A percentile compares a stretch with the other conserved stretches of the same genome.
Conservation (phyloP, 495 filamentous ascomycete genomes). For the Talaromyces ruber region DNA sequence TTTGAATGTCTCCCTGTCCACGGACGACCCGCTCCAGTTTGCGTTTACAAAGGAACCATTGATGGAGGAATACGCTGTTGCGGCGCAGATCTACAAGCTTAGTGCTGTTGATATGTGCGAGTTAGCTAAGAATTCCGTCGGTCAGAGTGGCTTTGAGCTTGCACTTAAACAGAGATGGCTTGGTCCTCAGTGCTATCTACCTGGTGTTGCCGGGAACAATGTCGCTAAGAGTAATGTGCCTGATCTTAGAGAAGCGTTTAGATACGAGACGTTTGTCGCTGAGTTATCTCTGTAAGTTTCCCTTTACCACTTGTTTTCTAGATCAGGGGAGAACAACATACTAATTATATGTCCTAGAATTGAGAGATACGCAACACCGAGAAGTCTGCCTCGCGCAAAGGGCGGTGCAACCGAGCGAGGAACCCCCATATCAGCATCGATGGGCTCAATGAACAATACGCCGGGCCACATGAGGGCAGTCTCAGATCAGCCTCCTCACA, state of each 20-base stretch:
- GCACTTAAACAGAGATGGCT: conserved; percentile 86
- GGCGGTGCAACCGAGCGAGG: neutral
- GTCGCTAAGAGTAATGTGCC: conserved; percentile 96
- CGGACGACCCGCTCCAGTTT: conserved; percentile 95
- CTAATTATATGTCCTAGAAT: conserved; percentile 16
- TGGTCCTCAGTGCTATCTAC: conserved; percentile 60
- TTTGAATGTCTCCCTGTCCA: conserved; percentile 90
- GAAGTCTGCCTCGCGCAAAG: neutral
- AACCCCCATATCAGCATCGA: neutral
- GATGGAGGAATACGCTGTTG: conserved; percentile 96
- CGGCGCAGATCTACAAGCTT: conserved; percentile 96
- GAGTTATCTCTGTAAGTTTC: conserved; percentile 70
- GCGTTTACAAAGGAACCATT: conserved; percentile 97
- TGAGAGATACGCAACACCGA: conserved; percentile 17
- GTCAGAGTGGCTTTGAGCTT: conserved; percentile 89
- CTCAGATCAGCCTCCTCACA: neutral
- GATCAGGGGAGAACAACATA: neutral
- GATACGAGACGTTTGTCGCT: conserved; percentile 72
- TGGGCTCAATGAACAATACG: neutral
- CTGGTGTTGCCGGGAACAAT: conserved; percentile 73
- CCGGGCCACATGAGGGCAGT: neutral
- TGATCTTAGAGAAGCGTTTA: conserved; percentile 79
- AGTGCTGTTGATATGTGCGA: conserved; percentile 98
- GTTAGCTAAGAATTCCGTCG: conserved; percentile 88
- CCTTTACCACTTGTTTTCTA: neutral